Conservation (phyloP, 495 filamentous ascomycete species). For the Penicillium subrubescens region DNA sequence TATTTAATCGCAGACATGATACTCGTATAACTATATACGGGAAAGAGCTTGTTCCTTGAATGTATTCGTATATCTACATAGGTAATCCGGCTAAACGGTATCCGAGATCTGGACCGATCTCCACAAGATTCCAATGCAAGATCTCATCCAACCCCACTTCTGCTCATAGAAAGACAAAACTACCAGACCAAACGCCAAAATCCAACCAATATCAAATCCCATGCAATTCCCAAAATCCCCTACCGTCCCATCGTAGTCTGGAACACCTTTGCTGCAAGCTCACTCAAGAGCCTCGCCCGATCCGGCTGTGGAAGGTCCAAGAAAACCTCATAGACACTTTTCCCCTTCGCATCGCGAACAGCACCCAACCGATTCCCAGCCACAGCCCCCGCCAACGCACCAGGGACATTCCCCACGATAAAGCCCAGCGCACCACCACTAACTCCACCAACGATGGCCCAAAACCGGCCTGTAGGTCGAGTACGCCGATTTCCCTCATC, state of each 20-base stretch:
- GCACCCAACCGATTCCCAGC: conserved; percentile 90
- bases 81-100: neutral
- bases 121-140: neutral
- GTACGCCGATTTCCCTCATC: conserved; percentile 28
- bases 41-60: neutral
- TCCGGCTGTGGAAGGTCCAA: conserved; percentile 78
- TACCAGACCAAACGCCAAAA: conserved; percentile 2
- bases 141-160: neutral
- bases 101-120: neutral
- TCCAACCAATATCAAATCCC: neutral
- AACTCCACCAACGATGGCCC: conserved; percentile 80
- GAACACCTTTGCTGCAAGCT: conserved; percentile 74
- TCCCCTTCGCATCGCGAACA: conserved; percentile 84
- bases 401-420: conserved; percentile 90
- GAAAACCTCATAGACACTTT: conserved; percentile 94
- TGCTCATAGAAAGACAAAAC: neutral
- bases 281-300: conserved; percentile 73
- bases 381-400: conserved; percentile 85
- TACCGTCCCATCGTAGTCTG: conserved; percentile 44
- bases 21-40: neutral
- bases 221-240: neutral
- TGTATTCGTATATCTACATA: neutral
- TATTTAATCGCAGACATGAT: neutral
- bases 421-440: conserved; percentile 92
- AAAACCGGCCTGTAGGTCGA: conserved; percentile 72